These are phyloP conservation scores for Scheffersomyces segobiensis DNA, from an alignment of 1,139 yeast genomes.

Conservation along the genomic window DNA sequence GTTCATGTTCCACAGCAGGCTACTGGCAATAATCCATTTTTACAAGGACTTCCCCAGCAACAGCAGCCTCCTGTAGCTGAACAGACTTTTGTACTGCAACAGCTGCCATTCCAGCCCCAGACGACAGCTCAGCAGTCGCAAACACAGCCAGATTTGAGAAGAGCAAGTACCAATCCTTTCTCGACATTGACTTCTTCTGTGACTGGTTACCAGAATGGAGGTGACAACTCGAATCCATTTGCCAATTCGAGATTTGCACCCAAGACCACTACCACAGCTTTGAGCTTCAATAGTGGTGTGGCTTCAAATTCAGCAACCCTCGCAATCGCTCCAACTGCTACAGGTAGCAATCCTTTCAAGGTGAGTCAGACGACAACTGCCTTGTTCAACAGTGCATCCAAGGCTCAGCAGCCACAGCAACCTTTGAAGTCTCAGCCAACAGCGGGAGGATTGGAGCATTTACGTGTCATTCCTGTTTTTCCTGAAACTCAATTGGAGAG, in stretches of 20 bases:
- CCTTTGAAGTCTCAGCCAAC: constrained; percentile 52
- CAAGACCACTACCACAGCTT: constrained; percentile 37
- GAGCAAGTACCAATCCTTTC: constrained; percentile 47
- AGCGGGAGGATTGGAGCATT: constrained; percentile 65
- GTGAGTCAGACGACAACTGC: constrained; percentile 38
- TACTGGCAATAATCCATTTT: constrained; percentile 9
- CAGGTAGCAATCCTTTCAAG: constrained; percentile 51
- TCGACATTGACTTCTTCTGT: constrained; percentile 20
- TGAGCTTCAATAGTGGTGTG: constrained; percentile 23
- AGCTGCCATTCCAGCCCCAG: constrained; percentile 11
- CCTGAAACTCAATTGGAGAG: constrained; percentile 58
- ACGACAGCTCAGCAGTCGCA: constrained; percentile 9
- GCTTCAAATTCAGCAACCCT: constrained; percentile 15
- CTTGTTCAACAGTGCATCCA: constrained; percentile 27
- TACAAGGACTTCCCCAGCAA: constrained; percentile 10
- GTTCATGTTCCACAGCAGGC: constrained; percentile 17
- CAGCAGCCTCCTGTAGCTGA: constrained; percentile 10
- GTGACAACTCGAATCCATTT: constrained; percentile 50
- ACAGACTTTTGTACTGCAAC: constrained; percentile 12
- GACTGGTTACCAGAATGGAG: constrained; percentile 20
- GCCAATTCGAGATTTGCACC: constrained; percentile 39
- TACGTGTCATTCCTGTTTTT: constrained; percentile 64
- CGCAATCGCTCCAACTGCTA: constrained; percentile 26
- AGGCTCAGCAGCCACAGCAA: constrained; percentile 20
- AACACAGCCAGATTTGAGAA: constrained; percentile 19